Percentiles rank a stretch among this genome's conserved stretches.
phyloP scores from a whole-genome alignment of 139 green algal species.

The Ettlia oleoabundans region DNA sequence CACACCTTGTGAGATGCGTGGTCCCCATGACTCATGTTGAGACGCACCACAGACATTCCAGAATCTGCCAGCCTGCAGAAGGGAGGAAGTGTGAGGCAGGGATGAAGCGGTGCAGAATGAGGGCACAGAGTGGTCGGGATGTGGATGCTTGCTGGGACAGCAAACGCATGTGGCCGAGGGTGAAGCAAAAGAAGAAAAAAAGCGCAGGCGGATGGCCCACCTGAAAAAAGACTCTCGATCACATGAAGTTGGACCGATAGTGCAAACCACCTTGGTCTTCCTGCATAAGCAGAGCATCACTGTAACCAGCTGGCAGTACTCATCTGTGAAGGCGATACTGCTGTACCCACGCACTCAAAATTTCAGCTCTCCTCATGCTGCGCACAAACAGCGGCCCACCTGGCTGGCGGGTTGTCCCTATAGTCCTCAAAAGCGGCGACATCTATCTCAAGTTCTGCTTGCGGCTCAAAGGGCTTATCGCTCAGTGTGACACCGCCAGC shows the following conservation, averaged over 20 bases:
- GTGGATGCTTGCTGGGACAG: no score
- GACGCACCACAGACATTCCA: slow-evolving; percentile 78
- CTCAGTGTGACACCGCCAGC: neutral
- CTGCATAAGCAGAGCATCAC: no score
- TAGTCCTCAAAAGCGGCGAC: neutral
- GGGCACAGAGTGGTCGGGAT: no score
- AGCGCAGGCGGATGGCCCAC: no score
- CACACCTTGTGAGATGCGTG: slow-evolving; percentile 71
- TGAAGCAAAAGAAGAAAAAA: no score
- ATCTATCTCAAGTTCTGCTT: neutral
- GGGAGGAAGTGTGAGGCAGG: no score
- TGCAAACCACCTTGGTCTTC: slow-evolving; percentile 81
- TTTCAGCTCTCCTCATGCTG: no score
- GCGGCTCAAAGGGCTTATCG: neutral
- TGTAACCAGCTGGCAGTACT: no score
- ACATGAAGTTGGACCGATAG: slow-evolving; percentile 76
- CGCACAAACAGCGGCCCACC: no score
- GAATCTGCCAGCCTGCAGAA: slow-evolving; percentile 74
- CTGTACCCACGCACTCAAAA: no score
- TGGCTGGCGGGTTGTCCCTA: neutral
- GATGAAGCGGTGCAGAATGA: no score
- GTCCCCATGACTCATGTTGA: slow-evolving; percentile 88
- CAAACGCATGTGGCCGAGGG: no score
- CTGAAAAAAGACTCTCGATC: slow-evolving; percentile 66
- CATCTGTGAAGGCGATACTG: neutral